Conservation (phyloP, 2,329 filamentous ascomycete species). For the Botryosphaeria dothidea region DNA sequence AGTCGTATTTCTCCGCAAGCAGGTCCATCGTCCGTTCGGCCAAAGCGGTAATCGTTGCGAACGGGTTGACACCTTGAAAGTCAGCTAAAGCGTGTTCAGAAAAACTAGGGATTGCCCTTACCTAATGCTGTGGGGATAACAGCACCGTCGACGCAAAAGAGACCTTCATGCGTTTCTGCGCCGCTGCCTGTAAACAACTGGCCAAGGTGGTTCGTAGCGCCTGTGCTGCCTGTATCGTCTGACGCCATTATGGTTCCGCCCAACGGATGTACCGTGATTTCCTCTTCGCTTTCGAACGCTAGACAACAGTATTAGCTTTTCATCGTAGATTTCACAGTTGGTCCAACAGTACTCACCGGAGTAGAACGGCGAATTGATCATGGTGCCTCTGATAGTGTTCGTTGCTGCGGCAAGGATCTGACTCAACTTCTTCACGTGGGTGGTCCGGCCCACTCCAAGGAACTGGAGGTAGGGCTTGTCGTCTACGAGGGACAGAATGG, state of each 20-base stretch:
- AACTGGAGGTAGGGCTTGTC: slow-evolving; percentile 63
- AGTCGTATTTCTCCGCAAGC: slow-evolving; percentile 44
- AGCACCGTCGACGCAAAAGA: slow-evolving; percentile 64
- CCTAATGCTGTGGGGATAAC: slow-evolving; percentile 63
- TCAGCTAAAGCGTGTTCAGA: background rate
- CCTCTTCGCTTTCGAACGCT: slow-evolving; percentile 31
- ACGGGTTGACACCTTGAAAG: slow-evolving; percentile 57
- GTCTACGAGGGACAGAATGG: slow-evolving; percentile 58
- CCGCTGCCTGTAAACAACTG: slow-evolving; percentile 59
- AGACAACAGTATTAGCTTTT: background rate
- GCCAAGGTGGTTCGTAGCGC: slow-evolving; percentile 63
- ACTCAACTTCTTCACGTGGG: slow-evolving; percentile 57
- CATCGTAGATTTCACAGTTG: too few species aligned
- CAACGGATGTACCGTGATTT: slow-evolving; percentile 68
- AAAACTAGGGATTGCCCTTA: slow-evolving; percentile 30
- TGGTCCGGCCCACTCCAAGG: slow-evolving; percentile 58
- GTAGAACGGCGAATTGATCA: slow-evolving; percentile 61
- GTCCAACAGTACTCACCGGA: too few species aligned
- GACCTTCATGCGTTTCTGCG: slow-evolving; percentile 54
- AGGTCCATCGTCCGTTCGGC: slow-evolving; percentile 63
- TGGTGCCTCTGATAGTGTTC: slow-evolving; percentile 59
- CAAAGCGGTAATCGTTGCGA: slow-evolving; percentile 69
- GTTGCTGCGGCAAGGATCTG: slow-evolving; percentile 56
- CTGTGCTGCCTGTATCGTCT: slow-evolving; percentile 58
- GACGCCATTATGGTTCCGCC: slow-evolving; percentile 65